Conservation (phyloP, 2,329 filamentous ascomycete species). For the Talaromyces albobiverticillius region DNA sequence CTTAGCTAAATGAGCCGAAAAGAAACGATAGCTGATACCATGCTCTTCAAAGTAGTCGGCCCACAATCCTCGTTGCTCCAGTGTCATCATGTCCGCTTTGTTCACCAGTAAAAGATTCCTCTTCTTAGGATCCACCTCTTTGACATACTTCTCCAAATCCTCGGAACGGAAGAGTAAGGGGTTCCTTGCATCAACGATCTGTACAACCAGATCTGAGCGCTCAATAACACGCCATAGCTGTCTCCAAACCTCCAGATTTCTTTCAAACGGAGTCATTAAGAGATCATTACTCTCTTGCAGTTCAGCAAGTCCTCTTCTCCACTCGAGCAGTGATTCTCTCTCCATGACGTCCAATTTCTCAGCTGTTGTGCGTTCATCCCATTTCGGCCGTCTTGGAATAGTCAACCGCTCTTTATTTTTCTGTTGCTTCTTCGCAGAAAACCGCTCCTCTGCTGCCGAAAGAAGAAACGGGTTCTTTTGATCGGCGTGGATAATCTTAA, state of each 20-base stretch:
- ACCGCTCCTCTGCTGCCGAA: constrained; percentile 77
- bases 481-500: constrained; percentile 97
- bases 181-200: constrained; percentile 97
- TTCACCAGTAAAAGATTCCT: constrained; percentile 91
- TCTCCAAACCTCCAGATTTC: constrained; percentile 96
- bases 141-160: constrained; percentile 90
- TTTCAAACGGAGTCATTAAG: constrained; percentile 95
- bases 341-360: constrained; percentile 77
- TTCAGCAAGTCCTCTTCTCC: constrained; percentile 87
- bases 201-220: constrained; percentile 88
- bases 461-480: constrained; percentile 94
- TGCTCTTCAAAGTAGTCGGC: constrained; percentile 78
- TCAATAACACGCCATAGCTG: constrained; percentile 98
- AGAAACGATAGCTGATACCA: constrained; percentile 89
- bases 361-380: constrained; percentile 82
- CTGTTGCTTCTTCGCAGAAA: constrained; percentile 74
- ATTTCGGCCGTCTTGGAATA: constrained; percentile 83
- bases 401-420: constrained; percentile 76
- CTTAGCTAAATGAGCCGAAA: constrained; percentile 89
- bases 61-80: constrained; percentile 77
- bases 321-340: constrained; percentile 76
- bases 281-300: constrained; percentile 91
- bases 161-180: constrained; percentile 91
- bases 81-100: constrained; percentile 98
- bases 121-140: constrained; percentile 84